Percentiles rank a stretch among this genome's conserved stretches.
Evolutionary conservation across 768 basidiomycete genomes (phyloP).

Genomic region (Psilocybe tampanensis): DNA sequence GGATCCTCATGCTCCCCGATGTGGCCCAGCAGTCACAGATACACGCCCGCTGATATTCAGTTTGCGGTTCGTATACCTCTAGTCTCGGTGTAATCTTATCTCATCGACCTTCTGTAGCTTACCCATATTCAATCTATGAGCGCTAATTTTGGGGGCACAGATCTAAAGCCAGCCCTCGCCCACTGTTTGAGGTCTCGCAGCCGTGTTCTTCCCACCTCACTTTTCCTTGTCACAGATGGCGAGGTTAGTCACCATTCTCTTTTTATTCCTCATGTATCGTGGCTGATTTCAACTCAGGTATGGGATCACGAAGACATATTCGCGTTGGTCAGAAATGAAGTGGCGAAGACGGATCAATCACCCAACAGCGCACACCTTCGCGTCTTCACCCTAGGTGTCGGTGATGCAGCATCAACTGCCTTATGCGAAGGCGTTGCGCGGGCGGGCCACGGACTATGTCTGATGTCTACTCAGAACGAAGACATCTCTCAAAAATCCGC

Average conservation of each 20-base stretch:
- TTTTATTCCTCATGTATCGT: not conserved
- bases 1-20: not conserved
- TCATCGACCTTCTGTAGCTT: not conserved
- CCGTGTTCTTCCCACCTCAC: not conserved
- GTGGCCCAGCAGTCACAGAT: constrained; percentile 3
- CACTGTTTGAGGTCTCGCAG: not conserved
- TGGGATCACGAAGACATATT: not conserved
- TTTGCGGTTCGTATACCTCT: not conserved
- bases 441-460: constrained; percentile 1
- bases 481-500: constrained; percentile 8
- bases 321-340: not conserved
- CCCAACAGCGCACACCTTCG: constrained; percentile 3
- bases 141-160: constrained; percentile 4
- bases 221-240: constrained; percentile 7
- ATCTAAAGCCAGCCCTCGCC: not conserved
- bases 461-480: constrained; percentile 1
- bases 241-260: not conserved
- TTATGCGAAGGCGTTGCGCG: constrained; percentile 10
- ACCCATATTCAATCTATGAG: constrained; percentile 1
- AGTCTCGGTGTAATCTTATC: not conserved
- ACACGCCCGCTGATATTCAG: not conserved
- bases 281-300: not conserved
- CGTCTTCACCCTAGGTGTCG: constrained; percentile 4
- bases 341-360: not conserved
- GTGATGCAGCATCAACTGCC: constrained; percentile 6